Evolutionary conservation across 805 yeast species (phyloP), one percentile per base, ranked within the genome.

Genomic region (Ogataea nitratoaversa): DNA sequence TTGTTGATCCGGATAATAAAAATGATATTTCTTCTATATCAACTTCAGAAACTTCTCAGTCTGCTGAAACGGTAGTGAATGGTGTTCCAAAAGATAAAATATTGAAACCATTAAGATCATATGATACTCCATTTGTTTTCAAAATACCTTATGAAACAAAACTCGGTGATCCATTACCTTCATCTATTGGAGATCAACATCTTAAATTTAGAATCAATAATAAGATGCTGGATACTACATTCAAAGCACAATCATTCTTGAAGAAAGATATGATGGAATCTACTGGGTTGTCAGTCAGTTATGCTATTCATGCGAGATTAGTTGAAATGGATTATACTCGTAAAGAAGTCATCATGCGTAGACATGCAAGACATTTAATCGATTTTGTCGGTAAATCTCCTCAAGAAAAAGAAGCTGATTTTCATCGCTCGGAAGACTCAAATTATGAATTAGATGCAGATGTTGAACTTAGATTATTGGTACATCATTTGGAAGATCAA

Each of bases 41-140:
- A 23, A 23, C 8, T 23, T 23, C 13, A 5, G 14, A 8, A 27
- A 9, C 11, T 27, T 27, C 29, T 9, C 9, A 27, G 13, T 5
- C 29, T 23, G 11, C 25, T 23, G 7, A 8, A 23, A 23, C 25
- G 11, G 11, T 23, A 8, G 12, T 25, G 12, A 27, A 19, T 14
- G 48, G 48, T 9, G 36, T 51, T 4, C 56, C 56, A 2, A 12
- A n/a, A 6, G 48, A 48, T 37, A 46, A 46, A 25, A 32, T 47
- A 8, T 24, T 51, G 25, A 19, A 34, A 24, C 50, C 52, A 6
- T 37, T 33, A 29, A 42, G 36, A 19, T 27, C 49, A 1, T 49
- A 51, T 32, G 36, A 39, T 22, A 41, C 42, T n/a, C 35, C 44
- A 7, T 51, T 51, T 36, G 29, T 32, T 23, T 51, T 51, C 42